Evolutionary conservation across 192 early-diverging fungal genomes (phyloP), one percentile per base, ranked within the genome.

Genomic region (Mortierella antarctica): DNA sequence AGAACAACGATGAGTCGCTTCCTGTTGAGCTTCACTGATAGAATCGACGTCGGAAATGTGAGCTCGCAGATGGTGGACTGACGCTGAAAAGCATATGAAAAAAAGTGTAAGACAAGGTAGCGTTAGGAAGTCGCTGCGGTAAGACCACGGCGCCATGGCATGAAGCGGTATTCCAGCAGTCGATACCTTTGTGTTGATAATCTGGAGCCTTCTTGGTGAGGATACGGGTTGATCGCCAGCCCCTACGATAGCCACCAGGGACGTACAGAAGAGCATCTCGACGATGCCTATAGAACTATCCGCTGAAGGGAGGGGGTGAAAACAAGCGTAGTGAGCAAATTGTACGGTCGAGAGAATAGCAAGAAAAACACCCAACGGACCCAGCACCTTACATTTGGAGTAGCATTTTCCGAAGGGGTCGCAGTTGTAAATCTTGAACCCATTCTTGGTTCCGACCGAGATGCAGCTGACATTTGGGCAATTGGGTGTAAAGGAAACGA

Each of bases 51-150:
- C 2, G 93, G 92, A 73, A 98, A 99, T 6, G 94, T 94, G 48
- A 99, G 91, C 83, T 99, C 97, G 83, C 98, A 99, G 63, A 99
- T 98, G 53, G 95, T 96, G 6, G 96, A 95, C 87, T 97, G 94
- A 71, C 97, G 86, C 94, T 96, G 48, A 56, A 52, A 57, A 57
- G 42, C 7, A 63, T 17, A 55, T 4, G 31, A 70, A 47, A 49
- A 23, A 57, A 67, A 46, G 47, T 11, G 42, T 46, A 41, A 41
- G 45, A 69, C 12, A 47, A 17, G 48, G 31, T 70, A 60, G 62
- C 12, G 21, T 23, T 6, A 14, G 52, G 17, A 53, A 14, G 14
- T 31, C 5, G 12, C 57, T 47, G 51, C 20, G 8, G 41, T 18
- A 23, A 5, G 15, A 10, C 6, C 17, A 47, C 49, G 1, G 20